These are phyloP conservation scores for Cercospora sp. DNA, from an alignment of 2,329 filamentous ascomycete species.

Conservation along the genomic window DNA sequence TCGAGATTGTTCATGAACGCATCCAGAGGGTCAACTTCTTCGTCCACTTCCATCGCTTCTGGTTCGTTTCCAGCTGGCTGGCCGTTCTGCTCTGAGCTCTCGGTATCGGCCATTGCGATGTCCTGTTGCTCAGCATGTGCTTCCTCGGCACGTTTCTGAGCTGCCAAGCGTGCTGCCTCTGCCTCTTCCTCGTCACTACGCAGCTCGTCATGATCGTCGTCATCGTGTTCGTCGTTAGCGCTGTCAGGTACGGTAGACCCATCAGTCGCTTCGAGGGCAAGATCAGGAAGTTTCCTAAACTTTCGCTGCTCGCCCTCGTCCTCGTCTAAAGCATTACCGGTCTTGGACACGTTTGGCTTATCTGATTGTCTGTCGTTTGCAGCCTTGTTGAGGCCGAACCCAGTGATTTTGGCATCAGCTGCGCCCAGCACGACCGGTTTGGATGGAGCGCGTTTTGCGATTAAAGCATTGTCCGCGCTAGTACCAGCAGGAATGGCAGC, in stretches of 20 bases:
- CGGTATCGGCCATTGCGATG: constrained; percentile 46
- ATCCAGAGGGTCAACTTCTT: constrained; percentile 85
- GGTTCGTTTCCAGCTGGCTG: constrained; percentile 20
- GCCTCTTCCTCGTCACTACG: constrained; percentile 85
- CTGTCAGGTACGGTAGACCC: constrained; percentile 50
- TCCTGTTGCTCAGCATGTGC: constrained; percentile 51
- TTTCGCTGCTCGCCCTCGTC: constrained; percentile 85
- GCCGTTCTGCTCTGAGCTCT: constrained; percentile 28
- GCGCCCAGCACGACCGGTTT: constrained; percentile 9
- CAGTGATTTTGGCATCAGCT: constrained; percentile 66
- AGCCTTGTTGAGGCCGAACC: constrained; percentile 78
- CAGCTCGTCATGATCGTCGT: constrained; percentile 67
- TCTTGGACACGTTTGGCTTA: constrained; percentile 67
- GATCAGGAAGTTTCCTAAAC: constrained; percentile 82
- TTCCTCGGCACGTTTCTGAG: constrained; percentile 68
- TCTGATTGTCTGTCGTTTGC: constrained; percentile 56
- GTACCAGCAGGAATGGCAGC: constrained; percentile 48
- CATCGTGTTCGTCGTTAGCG: constrained; percentile 54
- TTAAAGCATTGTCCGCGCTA: constrained; percentile 28
- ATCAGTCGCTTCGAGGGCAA: constrained; percentile 58
- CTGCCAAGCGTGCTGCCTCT: constrained; percentile 78
- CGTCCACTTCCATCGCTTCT: constrained; percentile 49
- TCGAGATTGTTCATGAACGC: constrained; percentile 86
- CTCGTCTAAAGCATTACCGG: constrained; percentile 78
- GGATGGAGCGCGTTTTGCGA: constrained; percentile 43